A percentile compares a stretch with the other conserved stretches of the same genome.
Evolutionary conservation across 108 stramenopile genomes (phyloP).

Genomic region (Cyclotella atomus): DNA sequence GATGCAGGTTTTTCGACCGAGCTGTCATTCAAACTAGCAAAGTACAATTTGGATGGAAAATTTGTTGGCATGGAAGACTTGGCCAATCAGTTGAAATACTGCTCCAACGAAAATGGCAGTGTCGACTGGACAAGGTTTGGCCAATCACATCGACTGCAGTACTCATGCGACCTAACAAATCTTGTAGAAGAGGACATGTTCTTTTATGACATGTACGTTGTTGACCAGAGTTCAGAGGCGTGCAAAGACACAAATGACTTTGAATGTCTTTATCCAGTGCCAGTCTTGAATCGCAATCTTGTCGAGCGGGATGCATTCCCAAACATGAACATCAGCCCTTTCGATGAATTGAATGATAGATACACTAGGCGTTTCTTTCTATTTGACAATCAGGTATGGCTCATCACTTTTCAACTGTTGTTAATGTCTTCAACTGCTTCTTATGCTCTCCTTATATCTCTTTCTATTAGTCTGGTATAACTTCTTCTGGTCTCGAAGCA

Average conservation of each 20-base stretch:
- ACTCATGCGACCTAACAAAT: constrained; percentile 52
- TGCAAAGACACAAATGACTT: constrained; percentile 9
- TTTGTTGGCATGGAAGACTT: constrained; percentile 66
- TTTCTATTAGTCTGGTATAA: constrained; percentile 29
- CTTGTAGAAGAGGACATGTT: constrained; percentile 56
- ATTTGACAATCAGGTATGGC: constrained; percentile 57
- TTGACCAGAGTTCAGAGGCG: constrained; percentile 55
- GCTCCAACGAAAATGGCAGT: constrained; percentile 27
- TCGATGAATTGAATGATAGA: constrained; percentile 60
- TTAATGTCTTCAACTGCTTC: not conserved
- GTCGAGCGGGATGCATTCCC: constrained; percentile 29
- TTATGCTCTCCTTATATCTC: not conserved
- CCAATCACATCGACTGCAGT: constrained; percentile 34
- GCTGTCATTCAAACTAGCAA: constrained; percentile 59
- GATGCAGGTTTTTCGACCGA: constrained; percentile 12
- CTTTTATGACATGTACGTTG: constrained; percentile 77
- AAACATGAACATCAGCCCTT: constrained; percentile 47
- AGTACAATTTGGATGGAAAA: constrained; percentile 68
- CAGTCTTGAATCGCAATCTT: constrained; percentile 59
- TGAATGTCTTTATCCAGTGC: constrained; percentile 65
- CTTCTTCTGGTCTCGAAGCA: constrained; percentile 47
- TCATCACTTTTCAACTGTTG: not conserved
- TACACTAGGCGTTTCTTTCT: constrained; percentile 80
- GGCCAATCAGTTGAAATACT: constrained; percentile 67
- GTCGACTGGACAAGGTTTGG: constrained; percentile 53